Conservation (phyloP, 2,329 filamentous ascomycete species). For the Aspergillus cejpii region DNA sequence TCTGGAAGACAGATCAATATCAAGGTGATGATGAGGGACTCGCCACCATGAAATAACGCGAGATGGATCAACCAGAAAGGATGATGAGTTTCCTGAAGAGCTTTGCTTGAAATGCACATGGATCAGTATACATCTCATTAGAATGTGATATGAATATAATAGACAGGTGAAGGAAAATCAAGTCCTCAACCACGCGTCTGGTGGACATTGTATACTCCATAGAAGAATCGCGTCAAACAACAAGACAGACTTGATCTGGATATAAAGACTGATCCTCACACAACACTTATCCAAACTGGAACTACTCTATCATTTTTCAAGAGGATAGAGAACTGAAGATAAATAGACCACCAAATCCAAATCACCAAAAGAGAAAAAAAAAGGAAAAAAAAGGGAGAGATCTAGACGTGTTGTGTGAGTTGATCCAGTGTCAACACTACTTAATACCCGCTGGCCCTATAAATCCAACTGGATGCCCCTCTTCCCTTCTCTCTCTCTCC, state of each 20-base stretch:
- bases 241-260: not conserved
- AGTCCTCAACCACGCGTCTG: not conserved
- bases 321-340: not conserved
- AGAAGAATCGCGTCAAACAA: constrained; percentile 3
- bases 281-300: not conserved
- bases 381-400: constrained; percentile 11
- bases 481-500: constrained; percentile 35
- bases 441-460: constrained; percentile 38
- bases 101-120: not conserved
- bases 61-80: not conserved
- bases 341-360: constrained; percentile 6
- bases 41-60: not conserved
- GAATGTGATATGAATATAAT: not conserved
- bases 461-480: constrained; percentile 40
- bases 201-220: constrained; percentile 1
- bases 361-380: constrained; percentile 10
- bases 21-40: no score
- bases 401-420: constrained; percentile 27
- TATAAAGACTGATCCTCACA: not conserved
- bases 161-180: constrained; percentile 7
- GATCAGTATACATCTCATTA: not conserved
- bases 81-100: not conserved
- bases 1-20: no score
- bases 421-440: constrained; percentile 42
- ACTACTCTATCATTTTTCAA: not conserved